Evolutionary conservation across 176 grass and related monocot genomes (phyloP).

Genomic region (Oryza glumipatula): DNA sequence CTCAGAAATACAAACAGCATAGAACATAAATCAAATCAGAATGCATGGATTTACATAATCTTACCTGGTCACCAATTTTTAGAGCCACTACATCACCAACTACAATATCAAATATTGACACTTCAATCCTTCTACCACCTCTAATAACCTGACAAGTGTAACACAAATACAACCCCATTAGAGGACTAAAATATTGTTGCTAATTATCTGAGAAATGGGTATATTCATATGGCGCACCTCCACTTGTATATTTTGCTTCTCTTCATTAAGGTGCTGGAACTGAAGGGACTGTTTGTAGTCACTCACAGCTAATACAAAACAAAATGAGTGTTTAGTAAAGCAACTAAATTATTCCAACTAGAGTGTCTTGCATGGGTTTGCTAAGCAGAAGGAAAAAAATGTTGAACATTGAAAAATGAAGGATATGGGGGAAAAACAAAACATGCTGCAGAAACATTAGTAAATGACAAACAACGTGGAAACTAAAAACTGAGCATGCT

Average conservation of each 20-base stretch:
- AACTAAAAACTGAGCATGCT: not conserved
- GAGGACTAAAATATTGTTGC: constrained; percentile 21
- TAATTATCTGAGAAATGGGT: constrained; percentile 18
- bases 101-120: constrained; percentile 95
- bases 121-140: constrained; percentile 72
- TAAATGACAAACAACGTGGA: not conserved
- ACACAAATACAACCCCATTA: constrained; percentile 30
- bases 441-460: constrained; percentile 15
- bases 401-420: constrained; percentile 22
- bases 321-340: constrained; percentile 30
- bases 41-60: constrained; percentile 20
- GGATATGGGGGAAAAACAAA: constrained; percentile 3
- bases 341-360: constrained; percentile 16
- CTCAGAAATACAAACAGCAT: constrained; percentile 25
- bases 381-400: constrained; percentile 20
- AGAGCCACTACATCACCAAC: constrained; percentile 91
- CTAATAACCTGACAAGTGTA: constrained; percentile 74
- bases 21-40: constrained; percentile 38
- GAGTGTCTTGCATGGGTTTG: not conserved
- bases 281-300: constrained; percentile 92
- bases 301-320: constrained; percentile 67
- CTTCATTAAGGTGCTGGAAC: constrained; percentile 91
- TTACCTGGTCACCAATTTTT: constrained; percentile 98
- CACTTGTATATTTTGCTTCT: constrained; percentile 92
- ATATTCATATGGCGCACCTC: constrained; percentile 61